A percentile compares a stretch with the other conserved stretches of the same genome.
These are phyloP conservation scores for Amoeboaphelidium occidentale DNA, from an alignment of 371 early-diverging fungal genomes.

Conservation along the genomic window DNA sequence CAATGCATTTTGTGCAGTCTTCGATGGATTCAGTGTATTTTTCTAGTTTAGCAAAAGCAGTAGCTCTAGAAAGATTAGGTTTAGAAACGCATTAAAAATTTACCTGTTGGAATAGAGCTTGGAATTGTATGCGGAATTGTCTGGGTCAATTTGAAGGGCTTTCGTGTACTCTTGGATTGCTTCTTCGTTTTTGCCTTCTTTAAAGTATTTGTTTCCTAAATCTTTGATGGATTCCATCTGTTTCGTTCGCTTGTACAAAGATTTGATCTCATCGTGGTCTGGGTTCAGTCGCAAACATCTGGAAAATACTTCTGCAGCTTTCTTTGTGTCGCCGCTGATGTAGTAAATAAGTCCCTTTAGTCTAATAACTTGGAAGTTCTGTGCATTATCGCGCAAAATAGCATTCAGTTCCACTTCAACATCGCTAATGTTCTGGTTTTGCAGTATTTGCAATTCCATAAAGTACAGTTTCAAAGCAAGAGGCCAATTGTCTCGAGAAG, in stretches of 20 bases:
- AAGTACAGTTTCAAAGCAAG: no score
- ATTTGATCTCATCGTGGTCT: background rate
- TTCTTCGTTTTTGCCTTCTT: conserved; percentile 22
- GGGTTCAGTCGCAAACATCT: background rate
- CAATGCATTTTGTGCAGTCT: conserved; percentile 41
- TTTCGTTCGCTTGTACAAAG: background rate
- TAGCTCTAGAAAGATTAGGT: background rate
- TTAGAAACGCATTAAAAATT: conserved; percentile 20
- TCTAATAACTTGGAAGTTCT: background rate
- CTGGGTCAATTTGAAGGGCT: conserved; percentile 38
- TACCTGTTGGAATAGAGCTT: conserved; percentile 53
- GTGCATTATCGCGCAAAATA: background rate
- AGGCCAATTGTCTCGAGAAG: no score
- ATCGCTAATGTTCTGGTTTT: no score
- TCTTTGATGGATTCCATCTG: conserved; percentile 33
- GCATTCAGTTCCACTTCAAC: background rate
- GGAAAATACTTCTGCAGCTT: background rate
- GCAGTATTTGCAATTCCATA: no score
- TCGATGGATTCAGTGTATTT: conserved; percentile 29
- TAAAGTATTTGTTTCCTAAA: conserved; percentile 49
- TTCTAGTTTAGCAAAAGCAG: conserved; percentile 21
- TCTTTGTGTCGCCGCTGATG: background rate
- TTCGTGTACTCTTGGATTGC: conserved; percentile 43
- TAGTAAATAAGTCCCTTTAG: background rate
- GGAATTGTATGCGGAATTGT: conserved; percentile 33